These are phyloP conservation scores for Meredithiella fracta DNA, from an alignment of 2,329 filamentous ascomycete species.

Conservation along the genomic window DNA sequence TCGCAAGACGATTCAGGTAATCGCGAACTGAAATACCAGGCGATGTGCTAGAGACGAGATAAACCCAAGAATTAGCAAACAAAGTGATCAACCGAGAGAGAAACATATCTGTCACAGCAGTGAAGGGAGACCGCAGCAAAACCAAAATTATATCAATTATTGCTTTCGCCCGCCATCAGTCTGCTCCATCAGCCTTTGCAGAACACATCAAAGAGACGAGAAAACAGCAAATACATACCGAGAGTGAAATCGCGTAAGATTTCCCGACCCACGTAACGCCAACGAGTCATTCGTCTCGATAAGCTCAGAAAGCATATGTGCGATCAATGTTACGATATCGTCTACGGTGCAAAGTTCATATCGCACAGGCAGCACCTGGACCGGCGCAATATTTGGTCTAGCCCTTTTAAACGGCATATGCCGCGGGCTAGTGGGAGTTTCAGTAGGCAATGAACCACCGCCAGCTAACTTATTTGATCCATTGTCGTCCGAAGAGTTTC, in stretches of 20 bases:
- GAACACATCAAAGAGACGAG: no score
- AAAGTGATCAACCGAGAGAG: background rate
- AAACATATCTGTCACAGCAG: background rate
- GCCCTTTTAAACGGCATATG: conserved; percentile 29
- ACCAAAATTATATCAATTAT: no score
- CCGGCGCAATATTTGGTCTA: conserved; percentile 32
- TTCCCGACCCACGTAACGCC: conserved; percentile 54
- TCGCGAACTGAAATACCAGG: conserved; percentile 89
- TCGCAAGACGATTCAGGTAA: conserved; percentile 81
- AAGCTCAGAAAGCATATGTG: conserved; percentile 89
- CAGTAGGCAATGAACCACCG: conserved; percentile 18
- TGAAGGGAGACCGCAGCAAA: no score
- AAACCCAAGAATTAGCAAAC: background rate
- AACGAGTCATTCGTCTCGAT: conserved; percentile 84
- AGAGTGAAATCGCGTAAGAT: conserved; percentile 87
- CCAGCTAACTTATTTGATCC: conserved; percentile 15
- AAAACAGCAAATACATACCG: conserved; percentile 41
- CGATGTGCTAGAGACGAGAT: conserved; percentile 34
- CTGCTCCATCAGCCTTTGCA: no score
- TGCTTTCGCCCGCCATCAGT: no score
- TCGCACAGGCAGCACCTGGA: conserved; percentile 47
- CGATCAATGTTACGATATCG: conserved; percentile 78
- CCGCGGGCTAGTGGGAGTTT: background rate
- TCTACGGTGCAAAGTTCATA: conserved; percentile 74
- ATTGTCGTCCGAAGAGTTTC: conserved; percentile 6